phyloP scores from a whole-genome alignment of 768 basidiomycete species.

The Mrakia gelida region DNA sequence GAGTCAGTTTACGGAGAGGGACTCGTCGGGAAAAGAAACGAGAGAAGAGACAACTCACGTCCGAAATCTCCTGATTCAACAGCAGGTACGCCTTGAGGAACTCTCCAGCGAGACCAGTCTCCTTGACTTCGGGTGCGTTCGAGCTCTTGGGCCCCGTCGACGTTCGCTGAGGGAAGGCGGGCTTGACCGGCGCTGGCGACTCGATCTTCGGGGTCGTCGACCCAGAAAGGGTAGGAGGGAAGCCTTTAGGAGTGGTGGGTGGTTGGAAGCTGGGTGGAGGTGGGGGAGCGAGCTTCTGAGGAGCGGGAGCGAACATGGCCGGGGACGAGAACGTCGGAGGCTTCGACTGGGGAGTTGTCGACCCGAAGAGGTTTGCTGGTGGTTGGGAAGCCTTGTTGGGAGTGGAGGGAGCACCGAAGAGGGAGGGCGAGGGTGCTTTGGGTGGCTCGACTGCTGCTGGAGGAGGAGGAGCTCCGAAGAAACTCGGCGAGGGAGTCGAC shows the following conservation, averaged over 20 bases:
- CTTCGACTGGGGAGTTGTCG: background rate
- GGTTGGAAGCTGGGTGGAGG: background rate
- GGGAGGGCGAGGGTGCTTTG: background rate
- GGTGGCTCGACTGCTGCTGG: background rate
- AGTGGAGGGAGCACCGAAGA: conserved; percentile 5
- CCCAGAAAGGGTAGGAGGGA: background rate
- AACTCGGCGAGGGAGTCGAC: background rate
- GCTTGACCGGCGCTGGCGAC: background rate
- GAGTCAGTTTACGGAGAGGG: background rate
- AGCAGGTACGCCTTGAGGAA: conserved; percentile 35
- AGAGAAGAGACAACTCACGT: conserved; percentile 16
- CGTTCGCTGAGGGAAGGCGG: conserved; percentile 20
- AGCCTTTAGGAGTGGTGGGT: conserved; percentile 17
- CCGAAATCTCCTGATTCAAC: conserved; percentile 33
- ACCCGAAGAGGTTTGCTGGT: background rate
- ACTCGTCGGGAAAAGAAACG: too few relatives aligned
- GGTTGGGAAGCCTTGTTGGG: background rate
- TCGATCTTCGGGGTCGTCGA: conserved; percentile 16
- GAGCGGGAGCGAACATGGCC: background rate
- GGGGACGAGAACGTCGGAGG: background rate
- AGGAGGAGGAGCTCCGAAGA: conserved; percentile 13
- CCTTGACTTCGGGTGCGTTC: conserved; percentile 24
- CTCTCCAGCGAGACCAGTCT: conserved; percentile 38
- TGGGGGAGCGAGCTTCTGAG: background rate
- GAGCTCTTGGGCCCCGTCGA: background rate